A percentile compares a stretch with the other conserved stretches of the same genome.
Conservation (phyloP, 2,329 filamentous ascomycete species). For the Xylaria polymorpha region DNA sequence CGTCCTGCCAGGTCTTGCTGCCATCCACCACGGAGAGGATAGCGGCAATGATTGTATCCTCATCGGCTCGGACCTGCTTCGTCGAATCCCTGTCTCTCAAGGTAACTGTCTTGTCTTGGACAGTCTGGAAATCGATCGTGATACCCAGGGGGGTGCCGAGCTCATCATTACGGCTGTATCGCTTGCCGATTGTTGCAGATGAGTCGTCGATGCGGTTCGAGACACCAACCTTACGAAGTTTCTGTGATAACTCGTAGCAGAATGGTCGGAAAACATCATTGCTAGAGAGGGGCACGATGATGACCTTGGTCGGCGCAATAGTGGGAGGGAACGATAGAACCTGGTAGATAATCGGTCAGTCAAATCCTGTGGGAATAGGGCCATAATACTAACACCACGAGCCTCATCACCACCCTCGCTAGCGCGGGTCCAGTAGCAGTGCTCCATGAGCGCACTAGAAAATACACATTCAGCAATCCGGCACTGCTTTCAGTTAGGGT, state of each 20-base stretch:
- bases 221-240: conserved; percentile 79
- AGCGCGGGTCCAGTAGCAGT: conserved; percentile 88
- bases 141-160: conserved; percentile 93
- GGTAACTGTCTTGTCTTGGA: conserved; percentile 87
- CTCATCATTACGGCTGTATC: conserved; percentile 95
- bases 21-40: conserved; percentile 64
- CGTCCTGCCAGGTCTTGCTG: conserved; percentile 71
- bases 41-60: conserved; percentile 82
- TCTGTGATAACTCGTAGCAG: conserved; percentile 76
- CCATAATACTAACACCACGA: conserved; percentile 75
- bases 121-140: conserved; percentile 94
- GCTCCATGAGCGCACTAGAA: conserved; percentile 79
- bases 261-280: conserved; percentile 85
- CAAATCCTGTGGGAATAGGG: not conserved
- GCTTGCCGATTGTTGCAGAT: conserved; percentile 91
- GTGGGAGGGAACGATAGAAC: conserved; percentile 78
- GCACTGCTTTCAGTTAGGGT: not conserved
- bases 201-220: conserved; percentile 91
- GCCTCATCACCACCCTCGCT: conserved; percentile 78
- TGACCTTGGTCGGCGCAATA: conserved; percentile 93
- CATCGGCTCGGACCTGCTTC: conserved; percentile 85
- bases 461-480: conserved; percentile 20
- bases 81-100: conserved; percentile 91
- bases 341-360: conserved; percentile 51
- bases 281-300: conserved; percentile 88